Conservation (phyloP, 225 moss, liverwort and hornwort genomes). For the Pleurozium schreberi region DNA sequence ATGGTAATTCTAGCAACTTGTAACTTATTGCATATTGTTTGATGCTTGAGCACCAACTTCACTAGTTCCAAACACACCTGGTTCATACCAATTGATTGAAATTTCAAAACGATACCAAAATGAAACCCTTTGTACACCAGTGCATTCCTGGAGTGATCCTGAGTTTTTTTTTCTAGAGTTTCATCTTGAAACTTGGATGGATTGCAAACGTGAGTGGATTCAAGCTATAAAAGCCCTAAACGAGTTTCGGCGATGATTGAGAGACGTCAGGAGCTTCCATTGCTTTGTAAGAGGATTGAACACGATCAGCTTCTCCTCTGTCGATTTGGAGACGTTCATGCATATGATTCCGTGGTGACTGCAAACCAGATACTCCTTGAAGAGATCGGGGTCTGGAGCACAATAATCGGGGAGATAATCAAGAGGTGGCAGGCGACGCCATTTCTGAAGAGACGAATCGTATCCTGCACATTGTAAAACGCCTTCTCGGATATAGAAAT, state of each 20-base stretch:
- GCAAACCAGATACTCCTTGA: constrained; percentile 13
- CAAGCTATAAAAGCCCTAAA: neutral
- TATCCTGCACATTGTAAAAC: constrained; percentile 4
- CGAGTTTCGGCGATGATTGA: no score
- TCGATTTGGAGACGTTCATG: constrained; percentile 12
- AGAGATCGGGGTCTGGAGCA: constrained; percentile 1
- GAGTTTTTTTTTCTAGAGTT: neutral
- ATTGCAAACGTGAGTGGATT: constrained; percentile 4
- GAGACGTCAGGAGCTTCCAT: neutral
- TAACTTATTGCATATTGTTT: neutral
- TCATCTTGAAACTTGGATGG: neutral
- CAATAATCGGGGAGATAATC: neutral
- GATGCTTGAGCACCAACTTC: neutral
- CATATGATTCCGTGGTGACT: neutral
- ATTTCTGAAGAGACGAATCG: neutral
- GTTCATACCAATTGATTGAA: no score
- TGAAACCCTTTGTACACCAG: no score
- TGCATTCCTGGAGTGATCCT: no score
- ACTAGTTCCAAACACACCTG: neutral
- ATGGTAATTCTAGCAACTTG: no score
- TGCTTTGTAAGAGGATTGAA: neutral
- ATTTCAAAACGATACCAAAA: neutral
- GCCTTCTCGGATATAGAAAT: neutral
- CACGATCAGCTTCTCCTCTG: constrained; percentile 6
- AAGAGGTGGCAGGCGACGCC: constrained; percentile 10